Conservation (phyloP, 1,284 basidiomycete genomes). For the Apiotrichum veenhuisii region DNA sequence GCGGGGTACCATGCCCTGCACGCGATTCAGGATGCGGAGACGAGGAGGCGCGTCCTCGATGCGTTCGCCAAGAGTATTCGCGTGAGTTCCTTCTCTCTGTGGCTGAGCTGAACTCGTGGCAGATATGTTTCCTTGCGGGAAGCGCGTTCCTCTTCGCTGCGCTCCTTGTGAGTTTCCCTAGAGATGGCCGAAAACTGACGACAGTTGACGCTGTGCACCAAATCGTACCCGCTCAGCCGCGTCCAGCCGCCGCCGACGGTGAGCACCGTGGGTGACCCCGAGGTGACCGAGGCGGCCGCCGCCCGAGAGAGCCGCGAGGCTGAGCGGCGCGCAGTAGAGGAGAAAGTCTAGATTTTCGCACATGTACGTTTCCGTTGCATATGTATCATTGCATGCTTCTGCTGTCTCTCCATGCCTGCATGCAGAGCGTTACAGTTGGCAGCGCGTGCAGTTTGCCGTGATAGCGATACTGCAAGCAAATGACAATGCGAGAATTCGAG, state of each 20-base stretch:
- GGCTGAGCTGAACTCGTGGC: neutral
- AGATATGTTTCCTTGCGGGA: constrained; percentile 33
- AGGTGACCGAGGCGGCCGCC: too few relatives aligned
- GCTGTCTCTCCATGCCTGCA: too few relatives aligned
- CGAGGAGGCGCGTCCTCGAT: constrained; percentile 24
- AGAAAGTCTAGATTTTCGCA: too few relatives aligned
- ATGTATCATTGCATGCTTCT: too few relatives aligned
- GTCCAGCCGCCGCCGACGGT: neutral
- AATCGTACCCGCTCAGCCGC: constrained; percentile 22
- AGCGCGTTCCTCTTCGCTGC: constrained; percentile 23
- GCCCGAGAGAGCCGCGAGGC: too few relatives aligned
- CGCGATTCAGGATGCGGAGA: constrained; percentile 30
- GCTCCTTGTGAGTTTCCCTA: constrained; percentile 11
- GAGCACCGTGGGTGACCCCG: too few relatives aligned
- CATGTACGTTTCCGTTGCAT: too few relatives aligned
- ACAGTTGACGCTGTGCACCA: constrained; percentile 23
- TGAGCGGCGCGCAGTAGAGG: too few relatives aligned
- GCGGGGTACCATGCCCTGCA: constrained; percentile 35
- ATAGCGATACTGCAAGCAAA: too few relatives aligned
- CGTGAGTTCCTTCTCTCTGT: neutral
- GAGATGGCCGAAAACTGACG: neutral
- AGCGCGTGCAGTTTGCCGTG: too few relatives aligned
- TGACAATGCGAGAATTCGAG: too few relatives aligned
- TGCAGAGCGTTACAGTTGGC: too few relatives aligned
- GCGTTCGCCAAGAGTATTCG: constrained; percentile 32